Conservation (phyloP, 2,329 filamentous ascomycete genomes). For the Xylogone sp. region DNA sequence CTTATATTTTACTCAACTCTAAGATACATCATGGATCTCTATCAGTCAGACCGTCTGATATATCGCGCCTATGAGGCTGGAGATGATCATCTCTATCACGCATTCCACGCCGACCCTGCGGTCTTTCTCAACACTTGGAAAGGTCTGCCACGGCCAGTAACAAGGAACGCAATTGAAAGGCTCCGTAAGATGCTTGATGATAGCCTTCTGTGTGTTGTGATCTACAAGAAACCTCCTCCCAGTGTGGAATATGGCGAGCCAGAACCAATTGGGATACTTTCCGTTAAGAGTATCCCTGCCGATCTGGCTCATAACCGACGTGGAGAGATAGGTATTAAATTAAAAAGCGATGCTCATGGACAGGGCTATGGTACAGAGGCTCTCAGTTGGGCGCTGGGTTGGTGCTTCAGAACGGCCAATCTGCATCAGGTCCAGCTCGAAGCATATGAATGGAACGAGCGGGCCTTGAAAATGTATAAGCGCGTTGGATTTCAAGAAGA, state of each 20-base stretch:
- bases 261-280: not conserved
- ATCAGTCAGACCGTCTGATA: no score
- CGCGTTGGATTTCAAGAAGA: constrained; percentile 42
- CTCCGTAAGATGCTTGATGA: not conserved
- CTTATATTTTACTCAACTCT: no score
- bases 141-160: no score
- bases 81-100: no score
- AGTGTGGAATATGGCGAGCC: not conserved
- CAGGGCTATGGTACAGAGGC: constrained; percentile 43
- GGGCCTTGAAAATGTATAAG: constrained; percentile 40
- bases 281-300: not conserved
- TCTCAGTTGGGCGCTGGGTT: constrained; percentile 42
- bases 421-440: constrained; percentile 40
- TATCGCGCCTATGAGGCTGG: no score
- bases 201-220: not conserved
- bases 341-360: not conserved
- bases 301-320: not conserved
- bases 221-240: not conserved
- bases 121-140: no score
- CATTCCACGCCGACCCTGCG: no score
- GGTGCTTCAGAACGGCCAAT: constrained; percentile 39
- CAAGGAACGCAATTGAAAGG: no score
- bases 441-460: constrained; percentile 38
- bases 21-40: no score
- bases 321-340: not conserved